A percentile compares a stretch with the other conserved stretches of the same genome.
Conservation (phyloP, 2,329 filamentous ascomycete species). For the Thelonectria rubi region DNA sequence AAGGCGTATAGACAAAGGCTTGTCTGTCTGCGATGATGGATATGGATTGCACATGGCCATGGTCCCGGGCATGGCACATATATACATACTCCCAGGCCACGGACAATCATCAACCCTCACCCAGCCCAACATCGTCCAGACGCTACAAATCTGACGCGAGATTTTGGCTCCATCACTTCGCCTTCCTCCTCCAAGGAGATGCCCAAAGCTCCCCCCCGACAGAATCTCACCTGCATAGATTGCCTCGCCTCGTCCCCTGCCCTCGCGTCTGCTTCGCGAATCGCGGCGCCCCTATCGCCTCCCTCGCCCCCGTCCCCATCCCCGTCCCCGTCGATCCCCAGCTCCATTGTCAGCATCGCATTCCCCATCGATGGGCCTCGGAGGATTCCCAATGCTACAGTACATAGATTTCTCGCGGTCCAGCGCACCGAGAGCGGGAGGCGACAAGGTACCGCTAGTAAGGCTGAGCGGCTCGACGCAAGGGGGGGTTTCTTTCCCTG, state of each 20-base stretch:
- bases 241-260: no score
- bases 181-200: not conserved
- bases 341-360: not conserved
- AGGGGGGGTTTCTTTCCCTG: not conserved
- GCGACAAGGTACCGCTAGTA: not conserved
- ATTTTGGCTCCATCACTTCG: slow-evolving; percentile 9
- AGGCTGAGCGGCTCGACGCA: not conserved
- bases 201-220: not conserved
- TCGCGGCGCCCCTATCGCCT: not conserved
- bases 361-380: not conserved
- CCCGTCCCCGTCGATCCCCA: not conserved
- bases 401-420: not conserved
- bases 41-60: not conserved
- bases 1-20: not conserved
- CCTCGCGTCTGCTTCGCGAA: not conserved
- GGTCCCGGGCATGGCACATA: not conserved
- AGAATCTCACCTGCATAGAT: no score
- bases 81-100: not conserved
- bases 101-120: not conserved
- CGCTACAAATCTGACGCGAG: slow-evolving; percentile 26
- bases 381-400: not conserved
- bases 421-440: no score
- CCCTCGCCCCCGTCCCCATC: not conserved
- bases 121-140: not conserved
- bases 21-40: not conserved